Percentiles rank a stretch among this genome's conserved stretches.
phyloP scores from a whole-genome alignment of 1,284 basidiomycete species.

The Rhodotorula sp. region DNA sequence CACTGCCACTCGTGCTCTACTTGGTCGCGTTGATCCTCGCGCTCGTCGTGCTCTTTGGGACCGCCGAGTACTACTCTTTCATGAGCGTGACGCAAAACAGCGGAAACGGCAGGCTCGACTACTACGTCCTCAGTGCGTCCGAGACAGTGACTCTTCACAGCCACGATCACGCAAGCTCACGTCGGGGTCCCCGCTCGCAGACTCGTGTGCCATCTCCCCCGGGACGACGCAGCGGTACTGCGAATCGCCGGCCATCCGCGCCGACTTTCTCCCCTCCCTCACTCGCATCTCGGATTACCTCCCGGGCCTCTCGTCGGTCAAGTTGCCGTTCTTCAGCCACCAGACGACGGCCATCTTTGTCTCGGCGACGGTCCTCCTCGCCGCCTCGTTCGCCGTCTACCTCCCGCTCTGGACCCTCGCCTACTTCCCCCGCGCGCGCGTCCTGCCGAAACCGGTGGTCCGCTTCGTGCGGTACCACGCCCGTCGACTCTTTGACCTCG shows the following conservation, averaged over 20 bases:
- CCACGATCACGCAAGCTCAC: no score
- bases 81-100: slow-evolving; percentile 7
- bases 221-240: slow-evolving; percentile 12
- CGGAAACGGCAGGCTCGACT: slow-evolving; percentile 29
- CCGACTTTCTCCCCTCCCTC: slow-evolving; percentile 31
- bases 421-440: slow-evolving; percentile 31
- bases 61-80: neutral
- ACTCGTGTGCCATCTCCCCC: slow-evolving; percentile 20
- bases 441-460: slow-evolving; percentile 5
- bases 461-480: slow-evolving; percentile 27
- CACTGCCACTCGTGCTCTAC: slow-evolving; percentile 18
- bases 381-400: slow-evolving; percentile 29
- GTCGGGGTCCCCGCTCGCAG: slow-evolving; percentile 5
- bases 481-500: slow-evolving; percentile 9
- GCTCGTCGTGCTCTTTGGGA: slow-evolving; percentile 1
- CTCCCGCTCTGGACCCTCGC: slow-evolving; percentile 36
- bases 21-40: slow-evolving; percentile 6
- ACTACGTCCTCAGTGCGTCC: slow-evolving; percentile 27
- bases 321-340: slow-evolving; percentile 25
- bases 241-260: neutral
- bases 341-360: slow-evolving; percentile 34
- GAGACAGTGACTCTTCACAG: no score
- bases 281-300: slow-evolving; percentile 13
- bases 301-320: slow-evolving; percentile 30
- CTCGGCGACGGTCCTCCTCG: slow-evolving; percentile 17